Percentiles rank a stretch among this genome's conserved stretches.
Evolutionary conservation across 2,329 filamentous ascomycete species (phyloP).

Genomic region (Aspergillus amoenus): DNA sequence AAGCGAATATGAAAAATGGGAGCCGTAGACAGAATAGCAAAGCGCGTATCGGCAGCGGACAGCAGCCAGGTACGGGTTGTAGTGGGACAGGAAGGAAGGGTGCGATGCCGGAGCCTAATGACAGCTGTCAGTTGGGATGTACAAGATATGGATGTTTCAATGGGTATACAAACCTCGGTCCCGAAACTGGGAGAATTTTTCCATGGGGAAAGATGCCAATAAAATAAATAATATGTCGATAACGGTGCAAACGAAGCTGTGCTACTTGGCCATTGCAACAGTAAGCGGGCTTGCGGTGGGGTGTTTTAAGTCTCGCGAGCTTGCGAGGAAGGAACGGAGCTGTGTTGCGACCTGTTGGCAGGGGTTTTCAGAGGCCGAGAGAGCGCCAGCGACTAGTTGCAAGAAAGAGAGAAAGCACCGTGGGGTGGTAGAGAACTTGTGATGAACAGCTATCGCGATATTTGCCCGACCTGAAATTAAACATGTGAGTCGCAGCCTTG

Average conservation of each 20-base stretch:
- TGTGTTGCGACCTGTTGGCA: background rate
- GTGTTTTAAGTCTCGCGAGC: background rate
- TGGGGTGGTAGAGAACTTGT: background rate
- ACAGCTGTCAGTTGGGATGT: constrained; percentile 5
- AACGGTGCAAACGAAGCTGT: background rate
- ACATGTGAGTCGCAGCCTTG: constrained; percentile 12
- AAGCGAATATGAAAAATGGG: constrained; percentile 70
- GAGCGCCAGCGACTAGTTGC: background rate
- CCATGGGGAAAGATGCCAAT: constrained; percentile 57
- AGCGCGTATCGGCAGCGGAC: constrained; percentile 64
- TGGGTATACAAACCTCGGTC: constrained; percentile 66
- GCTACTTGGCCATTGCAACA: constrained; percentile 9
- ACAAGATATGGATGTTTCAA: background rate
- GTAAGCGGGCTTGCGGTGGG: background rate
- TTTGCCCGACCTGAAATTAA: background rate
- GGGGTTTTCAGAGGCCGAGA: background rate
- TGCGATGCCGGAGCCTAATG: constrained; percentile 84
- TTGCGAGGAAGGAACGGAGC: background rate
- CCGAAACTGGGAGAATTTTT: constrained; percentile 91
- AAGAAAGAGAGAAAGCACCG: background rate
- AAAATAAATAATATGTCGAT: constrained; percentile 1
- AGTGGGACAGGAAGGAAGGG: constrained; percentile 85
- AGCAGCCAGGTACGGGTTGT: constrained; percentile 52
- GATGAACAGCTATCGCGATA: background rate
- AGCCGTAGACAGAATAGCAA: constrained; percentile 79